phyloP scores from a whole-genome alignment of 2,329 filamentous ascomycete genomes.

The Botrytis fragariae region DNA sequence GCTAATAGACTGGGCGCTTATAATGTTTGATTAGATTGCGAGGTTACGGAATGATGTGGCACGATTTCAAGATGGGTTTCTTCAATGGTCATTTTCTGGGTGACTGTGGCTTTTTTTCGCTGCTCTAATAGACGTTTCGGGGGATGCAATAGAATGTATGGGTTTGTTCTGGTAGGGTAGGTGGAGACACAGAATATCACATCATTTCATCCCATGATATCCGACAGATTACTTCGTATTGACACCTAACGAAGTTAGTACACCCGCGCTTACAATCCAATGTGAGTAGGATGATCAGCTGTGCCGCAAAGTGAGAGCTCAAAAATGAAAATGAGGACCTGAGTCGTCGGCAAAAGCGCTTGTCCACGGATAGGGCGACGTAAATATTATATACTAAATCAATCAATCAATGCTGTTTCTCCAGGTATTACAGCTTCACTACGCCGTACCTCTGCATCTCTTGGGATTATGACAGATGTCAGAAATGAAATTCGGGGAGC shows the following conservation, averaged over 20 bases:
- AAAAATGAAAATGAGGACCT: not conserved
- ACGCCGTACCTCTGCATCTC: not conserved
- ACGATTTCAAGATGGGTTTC: not conserved
- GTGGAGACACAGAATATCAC: not conserved
- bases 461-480: not conserved
- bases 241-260: not conserved
- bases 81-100: not conserved
- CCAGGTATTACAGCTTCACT: not conserved
- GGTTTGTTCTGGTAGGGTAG: not conserved
- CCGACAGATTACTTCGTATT: not conserved
- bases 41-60: not conserved
- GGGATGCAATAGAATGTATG: not conserved
- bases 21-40: not conserved
- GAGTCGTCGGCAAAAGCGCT: slow-evolving; percentile 9
- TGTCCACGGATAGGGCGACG: not conserved
- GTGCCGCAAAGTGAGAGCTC: not conserved
- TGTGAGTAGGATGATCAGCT: not conserved
- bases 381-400: not conserved
- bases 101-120: not conserved
- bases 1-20: not conserved
- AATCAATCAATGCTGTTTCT: not conserved
- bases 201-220: not conserved
- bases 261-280: slow-evolving; percentile 1
- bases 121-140: not conserved
- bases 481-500: not conserved